These are phyloP conservation scores for Elsinoe ampelina DNA, from an alignment of 2,329 filamentous ascomycete genomes.

Conservation along the genomic window DNA sequence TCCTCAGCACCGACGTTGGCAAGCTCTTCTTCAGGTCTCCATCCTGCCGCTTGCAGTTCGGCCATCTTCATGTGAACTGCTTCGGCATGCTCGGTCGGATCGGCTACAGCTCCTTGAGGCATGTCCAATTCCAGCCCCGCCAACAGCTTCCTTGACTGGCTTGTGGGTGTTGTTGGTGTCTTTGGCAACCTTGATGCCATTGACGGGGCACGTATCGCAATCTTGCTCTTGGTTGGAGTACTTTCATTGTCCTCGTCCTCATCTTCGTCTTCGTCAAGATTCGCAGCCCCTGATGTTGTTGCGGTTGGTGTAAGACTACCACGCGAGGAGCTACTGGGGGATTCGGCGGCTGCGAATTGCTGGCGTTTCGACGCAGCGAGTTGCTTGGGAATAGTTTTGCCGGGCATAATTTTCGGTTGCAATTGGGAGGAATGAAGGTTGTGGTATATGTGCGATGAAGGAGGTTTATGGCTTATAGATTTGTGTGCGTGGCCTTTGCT, in stretches of 20 bases:
- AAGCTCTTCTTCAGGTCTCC: slow-evolving; percentile 18
- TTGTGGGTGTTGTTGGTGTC: slow-evolving; percentile 14
- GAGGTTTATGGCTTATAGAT: not conserved
- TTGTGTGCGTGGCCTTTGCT: not conserved
- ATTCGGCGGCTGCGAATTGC: not conserved
- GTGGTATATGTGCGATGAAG: not conserved
- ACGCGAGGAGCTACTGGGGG: not conserved
- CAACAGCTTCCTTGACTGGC: slow-evolving; percentile 10
- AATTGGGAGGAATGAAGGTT: not conserved
- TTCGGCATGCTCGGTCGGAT: slow-evolving; percentile 17
- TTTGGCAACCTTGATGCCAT: slow-evolving; percentile 6
- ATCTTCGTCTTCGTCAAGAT: not conserved
- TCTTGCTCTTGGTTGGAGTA: slow-evolving; percentile 4
- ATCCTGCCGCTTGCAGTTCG: slow-evolving; percentile 17
- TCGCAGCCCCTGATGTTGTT: not conserved
- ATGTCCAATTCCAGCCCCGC: slow-evolving; percentile 13
- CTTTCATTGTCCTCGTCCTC: slow-evolving; percentile 8
- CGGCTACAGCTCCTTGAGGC: slow-evolving; percentile 9
- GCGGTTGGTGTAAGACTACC: not conserved
- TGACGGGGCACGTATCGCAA: not conserved
- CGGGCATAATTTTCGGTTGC: not conserved
- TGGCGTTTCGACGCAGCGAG: not conserved
- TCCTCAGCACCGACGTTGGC: slow-evolving; percentile 16
- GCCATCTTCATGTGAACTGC: slow-evolving; percentile 21
- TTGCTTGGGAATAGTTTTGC: not conserved